A percentile compares a stretch with the other conserved stretches of the same genome.
These are phyloP conservation scores for Babesia gibsoni DNA, from an alignment of 169 alveolate species.

Conservation along the genomic window DNA sequence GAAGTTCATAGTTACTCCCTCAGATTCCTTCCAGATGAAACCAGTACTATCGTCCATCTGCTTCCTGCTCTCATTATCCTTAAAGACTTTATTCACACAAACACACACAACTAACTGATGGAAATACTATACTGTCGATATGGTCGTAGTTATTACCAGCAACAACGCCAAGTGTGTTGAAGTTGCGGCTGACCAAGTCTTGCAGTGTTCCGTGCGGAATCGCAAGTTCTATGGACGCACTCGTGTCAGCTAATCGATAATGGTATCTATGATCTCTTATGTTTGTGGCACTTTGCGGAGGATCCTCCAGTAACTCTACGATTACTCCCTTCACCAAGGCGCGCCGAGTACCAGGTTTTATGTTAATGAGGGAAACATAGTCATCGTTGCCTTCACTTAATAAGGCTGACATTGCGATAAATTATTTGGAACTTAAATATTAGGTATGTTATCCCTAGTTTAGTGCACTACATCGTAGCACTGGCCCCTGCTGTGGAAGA, in stretches of 20 bases:
- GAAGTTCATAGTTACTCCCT: conserved; percentile 36
- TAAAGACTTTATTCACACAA: neutral
- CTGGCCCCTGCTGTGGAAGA: conserved; percentile 21
- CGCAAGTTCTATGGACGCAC: conserved; percentile 69
- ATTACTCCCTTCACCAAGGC: conserved; percentile 64
- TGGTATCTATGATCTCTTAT: conserved; percentile 57
- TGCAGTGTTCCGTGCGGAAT: conserved; percentile 70
- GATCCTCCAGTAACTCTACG: conserved; percentile 71
- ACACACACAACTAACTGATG: conserved; percentile 14
- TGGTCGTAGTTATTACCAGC: conserved; percentile 40
- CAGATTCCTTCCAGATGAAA: conserved; percentile 27
- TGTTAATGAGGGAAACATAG: conserved; percentile 37
- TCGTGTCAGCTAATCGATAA: conserved; percentile 67
- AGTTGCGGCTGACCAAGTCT: conserved; percentile 58
- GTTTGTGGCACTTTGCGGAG: conserved; percentile 74
- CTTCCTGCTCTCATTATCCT: neutral
- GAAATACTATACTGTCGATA: conserved; percentile 29
- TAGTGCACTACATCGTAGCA: neutral
- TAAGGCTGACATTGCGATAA: conserved; percentile 23
- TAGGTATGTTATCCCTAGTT: too few species aligned
- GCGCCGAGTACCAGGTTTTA: conserved; percentile 68
- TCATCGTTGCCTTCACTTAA: neutral
- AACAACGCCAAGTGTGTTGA: conserved; percentile 4
- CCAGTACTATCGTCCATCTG: conserved; percentile 58
- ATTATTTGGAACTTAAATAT: neutral